Conservation (phyloP, 1,284 basidiomycete species). For the Moesziomyces sp. region DNA sequence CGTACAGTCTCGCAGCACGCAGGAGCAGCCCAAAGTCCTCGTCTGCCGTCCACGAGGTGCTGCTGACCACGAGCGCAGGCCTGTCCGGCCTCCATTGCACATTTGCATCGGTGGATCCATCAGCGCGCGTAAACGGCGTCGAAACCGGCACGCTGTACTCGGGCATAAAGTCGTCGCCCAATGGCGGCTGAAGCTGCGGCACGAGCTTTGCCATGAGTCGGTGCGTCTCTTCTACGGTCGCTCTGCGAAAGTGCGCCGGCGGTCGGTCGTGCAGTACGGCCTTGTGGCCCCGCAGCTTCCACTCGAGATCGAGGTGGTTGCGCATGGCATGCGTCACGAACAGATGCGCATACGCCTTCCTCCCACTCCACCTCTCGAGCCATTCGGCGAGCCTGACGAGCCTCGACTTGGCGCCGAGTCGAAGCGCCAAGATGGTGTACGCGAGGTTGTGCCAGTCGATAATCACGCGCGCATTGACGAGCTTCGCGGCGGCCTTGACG, state of each 20-base stretch:
- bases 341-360: conserved; percentile 82
- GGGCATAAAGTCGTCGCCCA: conserved; percentile 39
- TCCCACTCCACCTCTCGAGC: conserved; percentile 57
- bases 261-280: conserved; percentile 70
- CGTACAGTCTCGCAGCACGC: conserved; percentile 72
- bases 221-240: conserved; percentile 37
- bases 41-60: conserved; percentile 97
- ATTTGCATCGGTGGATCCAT: background rate
- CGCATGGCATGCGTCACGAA: conserved; percentile 93
- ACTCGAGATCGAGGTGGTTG: conserved; percentile 77
- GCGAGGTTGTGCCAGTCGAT: conserved; percentile 99
- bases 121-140: conserved; percentile 47
- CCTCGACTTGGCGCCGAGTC: conserved; percentile 76
- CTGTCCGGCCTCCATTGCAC: conserved; percentile 68
- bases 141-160: conserved; percentile 7
- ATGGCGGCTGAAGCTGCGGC: conserved; percentile 15
- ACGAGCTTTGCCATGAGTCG: conserved; percentile 31
- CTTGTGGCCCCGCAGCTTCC: conserved; percentile 73
- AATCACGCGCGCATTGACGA: conserved; percentile 83
- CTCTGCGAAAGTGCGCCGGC: conserved; percentile 21
- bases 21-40: conserved; percentile 88
- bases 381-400: conserved; percentile 75
- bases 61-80: conserved; percentile 87
- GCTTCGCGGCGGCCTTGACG: conserved; percentile 77
- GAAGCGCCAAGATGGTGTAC: conserved; percentile 89